A percentile compares a stretch with the other conserved stretches of the same genome.
Evolutionary conservation across 768 basidiomycete species (phyloP).

Genomic region (Rhodotorula graminis): DNA sequence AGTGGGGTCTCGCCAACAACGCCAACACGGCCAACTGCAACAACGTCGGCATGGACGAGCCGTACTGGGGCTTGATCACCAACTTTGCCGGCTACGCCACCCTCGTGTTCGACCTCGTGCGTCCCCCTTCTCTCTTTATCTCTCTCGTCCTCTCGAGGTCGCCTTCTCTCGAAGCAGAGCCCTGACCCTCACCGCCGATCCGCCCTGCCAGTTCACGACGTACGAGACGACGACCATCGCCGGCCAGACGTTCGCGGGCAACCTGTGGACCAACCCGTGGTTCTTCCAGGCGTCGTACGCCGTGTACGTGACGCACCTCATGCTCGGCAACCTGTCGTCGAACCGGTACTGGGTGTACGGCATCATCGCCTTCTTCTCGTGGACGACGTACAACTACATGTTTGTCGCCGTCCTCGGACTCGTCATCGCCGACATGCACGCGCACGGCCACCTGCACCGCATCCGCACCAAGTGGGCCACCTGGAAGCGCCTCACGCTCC

Average conservation of each 20-base stretch:
- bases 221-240: conserved; percentile 42
- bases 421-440: conserved; percentile 43
- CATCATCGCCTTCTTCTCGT: conserved; percentile 43
- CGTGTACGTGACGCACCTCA: conserved; percentile 43
- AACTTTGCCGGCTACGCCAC: conserved; percentile 42
- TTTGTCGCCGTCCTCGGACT: conserved; percentile 42
- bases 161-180: no score
- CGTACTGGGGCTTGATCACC: conserved; percentile 42
- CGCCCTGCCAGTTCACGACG: conserved; percentile 37
- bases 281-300: conserved; percentile 44
- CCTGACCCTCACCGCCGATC: no score
- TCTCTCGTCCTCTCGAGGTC: no score
- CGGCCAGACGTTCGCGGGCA: conserved; percentile 44
- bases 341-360: conserved; percentile 45
- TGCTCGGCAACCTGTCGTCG: conserved; percentile 44
- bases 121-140: not conserved
- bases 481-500: conserved; percentile 39
- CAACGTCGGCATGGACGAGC: conserved; percentile 44
- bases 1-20: conserved; percentile 43
- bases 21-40: conserved; percentile 42
- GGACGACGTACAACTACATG: conserved; percentile 45
- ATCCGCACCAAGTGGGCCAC: conserved; percentile 43
- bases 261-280: conserved; percentile 45
- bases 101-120: conserved; percentile 42
- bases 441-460: conserved; percentile 43